Evolutionary conservation across 805 yeast genomes (phyloP).

Genomic region (Groenewaldozyma salmanticensis): DNA sequence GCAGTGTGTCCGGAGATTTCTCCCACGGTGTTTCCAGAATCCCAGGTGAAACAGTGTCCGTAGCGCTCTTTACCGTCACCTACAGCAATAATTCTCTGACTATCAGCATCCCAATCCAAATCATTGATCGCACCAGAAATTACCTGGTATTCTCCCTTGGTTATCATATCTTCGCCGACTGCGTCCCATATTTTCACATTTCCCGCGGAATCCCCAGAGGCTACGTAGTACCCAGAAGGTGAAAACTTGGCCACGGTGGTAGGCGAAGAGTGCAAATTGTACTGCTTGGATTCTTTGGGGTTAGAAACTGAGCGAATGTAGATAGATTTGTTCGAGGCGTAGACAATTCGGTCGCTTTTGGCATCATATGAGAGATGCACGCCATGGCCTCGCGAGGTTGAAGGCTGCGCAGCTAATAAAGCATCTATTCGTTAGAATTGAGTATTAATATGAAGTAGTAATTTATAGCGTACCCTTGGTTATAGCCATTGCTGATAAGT

Average conservation of each 20-base stretch:
- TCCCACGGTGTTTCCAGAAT: constrained; percentile 94
- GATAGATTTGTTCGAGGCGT: constrained; percentile 73
- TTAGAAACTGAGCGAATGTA: constrained; percentile 54
- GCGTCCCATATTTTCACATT: constrained; percentile 81
- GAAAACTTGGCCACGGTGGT: constrained; percentile 82
- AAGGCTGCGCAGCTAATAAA: constrained; percentile 68
- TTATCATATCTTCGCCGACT: constrained; percentile 41
- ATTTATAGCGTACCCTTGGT: neutral
- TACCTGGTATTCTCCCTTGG: constrained; percentile 75
- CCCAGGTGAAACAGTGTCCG: constrained; percentile 90
- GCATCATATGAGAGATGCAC: constrained; percentile 70
- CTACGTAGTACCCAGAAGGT: constrained; percentile 83
- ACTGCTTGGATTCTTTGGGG: constrained; percentile 51
- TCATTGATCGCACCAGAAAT: constrained; percentile 75
- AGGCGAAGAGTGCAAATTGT: constrained; percentile 55
- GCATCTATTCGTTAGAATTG: constrained; percentile 16
- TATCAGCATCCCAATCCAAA: constrained; percentile 88
- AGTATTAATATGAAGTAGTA: neutral
- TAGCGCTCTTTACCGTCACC: constrained; percentile 88
- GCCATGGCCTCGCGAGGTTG: constrained; percentile 60
- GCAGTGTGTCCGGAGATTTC: constrained; percentile 90
- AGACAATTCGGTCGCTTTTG: constrained; percentile 60
- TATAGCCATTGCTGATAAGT: too few species aligned
- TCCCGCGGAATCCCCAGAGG: constrained; percentile 90
- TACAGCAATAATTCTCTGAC: constrained; percentile 78